A percentile compares a stretch with the other conserved stretches of the same genome.
phyloP scores from a whole-genome alignment of 1,139 yeast species.

The Torulaspora globosa region DNA sequence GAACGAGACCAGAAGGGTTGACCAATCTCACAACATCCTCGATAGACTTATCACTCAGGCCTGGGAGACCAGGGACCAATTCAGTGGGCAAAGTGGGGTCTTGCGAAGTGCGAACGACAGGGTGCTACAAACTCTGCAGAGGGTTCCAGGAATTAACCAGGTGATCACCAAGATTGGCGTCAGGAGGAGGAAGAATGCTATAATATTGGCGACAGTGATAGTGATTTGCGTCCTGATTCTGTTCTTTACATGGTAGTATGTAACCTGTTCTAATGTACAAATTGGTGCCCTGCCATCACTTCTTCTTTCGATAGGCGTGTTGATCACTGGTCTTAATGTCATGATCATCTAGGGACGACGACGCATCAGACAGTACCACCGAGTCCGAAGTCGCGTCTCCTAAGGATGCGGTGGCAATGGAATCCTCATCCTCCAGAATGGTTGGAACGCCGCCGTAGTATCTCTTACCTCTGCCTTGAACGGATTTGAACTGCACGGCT shows the following conservation, averaged over 20 bases:
- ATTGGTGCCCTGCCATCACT: not conserved
- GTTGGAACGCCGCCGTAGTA: constrained; percentile 33
- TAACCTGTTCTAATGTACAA: not conserved
- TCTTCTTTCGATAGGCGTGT: constrained; percentile 1
- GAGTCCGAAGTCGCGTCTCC: constrained; percentile 22
- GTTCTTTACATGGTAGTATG: constrained; percentile 46
- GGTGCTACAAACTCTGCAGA: constrained; percentile 55
- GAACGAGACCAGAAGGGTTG: constrained; percentile 71
- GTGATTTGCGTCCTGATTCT: constrained; percentile 68
- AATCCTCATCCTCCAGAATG: constrained; percentile 30
- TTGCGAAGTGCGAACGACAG: constrained; percentile 63
- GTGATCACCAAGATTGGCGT: constrained; percentile 79
- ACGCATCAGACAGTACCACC: constrained; percentile 17
- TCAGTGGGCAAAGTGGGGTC: constrained; percentile 63
- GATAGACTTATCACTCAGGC: constrained; percentile 81
- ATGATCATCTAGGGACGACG: constrained; percentile 17
- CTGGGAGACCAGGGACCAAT: constrained; percentile 81
- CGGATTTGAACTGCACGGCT: constrained; percentile 31
- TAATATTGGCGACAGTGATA: constrained; percentile 74
- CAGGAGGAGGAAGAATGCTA: constrained; percentile 79
- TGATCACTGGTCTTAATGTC: constrained; percentile 5
- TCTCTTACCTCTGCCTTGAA: constrained; percentile 25
- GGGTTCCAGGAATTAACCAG: constrained; percentile 79
- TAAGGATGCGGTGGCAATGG: constrained; percentile 26
- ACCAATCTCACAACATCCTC: constrained; percentile 68